These are phyloP conservation scores for Marsdenia floribunda DNA, from an alignment of 257 asterid genomes.

Conservation along the genomic window DNA sequence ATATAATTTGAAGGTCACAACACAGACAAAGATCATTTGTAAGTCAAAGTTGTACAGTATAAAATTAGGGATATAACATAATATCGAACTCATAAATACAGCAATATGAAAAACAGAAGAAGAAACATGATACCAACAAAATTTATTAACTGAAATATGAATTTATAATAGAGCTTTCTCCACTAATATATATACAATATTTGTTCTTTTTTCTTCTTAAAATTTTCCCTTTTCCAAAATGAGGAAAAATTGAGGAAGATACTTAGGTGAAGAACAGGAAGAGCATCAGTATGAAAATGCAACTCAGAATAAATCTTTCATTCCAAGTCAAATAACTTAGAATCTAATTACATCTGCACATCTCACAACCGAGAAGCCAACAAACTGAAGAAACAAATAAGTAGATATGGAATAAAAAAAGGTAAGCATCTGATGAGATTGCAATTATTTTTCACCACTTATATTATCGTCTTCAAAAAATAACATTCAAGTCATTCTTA, in stretches of 20 bases:
- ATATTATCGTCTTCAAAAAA: not conserved
- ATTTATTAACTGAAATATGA: not conserved
- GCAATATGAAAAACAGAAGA: not conserved
- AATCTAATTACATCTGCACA: conserved; percentile 16
- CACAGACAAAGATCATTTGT: too few relatives aligned
- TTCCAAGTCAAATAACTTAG: not conserved
- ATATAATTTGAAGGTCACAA: too few relatives aligned
- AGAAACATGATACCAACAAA: not conserved
- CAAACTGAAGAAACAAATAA: conserved; percentile 54
- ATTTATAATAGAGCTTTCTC: not conserved
- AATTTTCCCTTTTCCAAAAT: too few relatives aligned
- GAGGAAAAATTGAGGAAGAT: too few relatives aligned
- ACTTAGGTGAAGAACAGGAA: not conserved
- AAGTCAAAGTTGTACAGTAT: too few relatives aligned
- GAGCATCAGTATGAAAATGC: not conserved
- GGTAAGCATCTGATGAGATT: conserved; percentile 23
- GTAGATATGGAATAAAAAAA: conserved; percentile 61
- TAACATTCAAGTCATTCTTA: not conserved
- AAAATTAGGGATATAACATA: not conserved
- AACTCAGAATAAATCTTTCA: not conserved
- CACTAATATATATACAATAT: not conserved
- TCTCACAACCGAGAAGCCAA: conserved; percentile 75
- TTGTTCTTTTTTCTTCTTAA: too few relatives aligned
- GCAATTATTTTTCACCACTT: not conserved
- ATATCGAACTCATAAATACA: not conserved